phyloP scores from a whole-genome alignment of 129 eudicot species.

The Erigeron canadensis region DNA sequence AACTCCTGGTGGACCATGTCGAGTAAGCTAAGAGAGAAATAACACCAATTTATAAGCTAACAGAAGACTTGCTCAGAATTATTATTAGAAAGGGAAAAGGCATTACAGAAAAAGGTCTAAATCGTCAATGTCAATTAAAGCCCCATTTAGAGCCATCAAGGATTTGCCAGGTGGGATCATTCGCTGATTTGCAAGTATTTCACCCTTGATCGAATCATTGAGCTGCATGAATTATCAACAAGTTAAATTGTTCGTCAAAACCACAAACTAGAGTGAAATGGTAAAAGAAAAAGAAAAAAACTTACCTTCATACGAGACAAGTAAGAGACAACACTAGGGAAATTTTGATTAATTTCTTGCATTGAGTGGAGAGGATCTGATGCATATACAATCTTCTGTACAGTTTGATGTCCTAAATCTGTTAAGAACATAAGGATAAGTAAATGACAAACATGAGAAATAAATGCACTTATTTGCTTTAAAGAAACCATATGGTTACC shows the following conservation, averaged over 20 bases:
- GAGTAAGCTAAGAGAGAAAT: slow-evolving; percentile 53
- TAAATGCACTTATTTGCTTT: too few relatives aligned
- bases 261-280: slow-evolving; percentile 1
- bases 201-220: slow-evolving; percentile 91
- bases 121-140: slow-evolving; percentile 86
- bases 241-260: slow-evolving; percentile 23
- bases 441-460: neutral
- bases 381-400: slow-evolving; percentile 91
- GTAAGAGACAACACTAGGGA: slow-evolving; percentile 95
- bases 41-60: slow-evolving; percentile 17
- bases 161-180: slow-evolving; percentile 99
- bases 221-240: slow-evolving; percentile 51
- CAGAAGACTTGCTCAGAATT: neutral
- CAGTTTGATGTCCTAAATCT: slow-evolving; percentile 99
- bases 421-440: slow-evolving; percentile 20
- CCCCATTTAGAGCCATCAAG: slow-evolving; percentile 97
- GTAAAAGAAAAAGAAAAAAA: slow-evolving; percentile 10
- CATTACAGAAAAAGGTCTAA: slow-evolving; percentile 91
- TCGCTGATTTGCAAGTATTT: slow-evolving; percentile 90
- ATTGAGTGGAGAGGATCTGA: slow-evolving; percentile 95
- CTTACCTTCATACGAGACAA: slow-evolving; percentile 92
- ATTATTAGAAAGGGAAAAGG: slow-evolving; percentile 18
- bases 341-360: slow-evolving; percentile 96
- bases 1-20: slow-evolving; percentile 90
- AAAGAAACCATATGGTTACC: slow-evolving; percentile 39